Percentiles rank a stretch among this genome's conserved stretches.
Conservation (phyloP, 2,329 filamentous ascomycete species). For the Grosmannia penicillata region DNA sequence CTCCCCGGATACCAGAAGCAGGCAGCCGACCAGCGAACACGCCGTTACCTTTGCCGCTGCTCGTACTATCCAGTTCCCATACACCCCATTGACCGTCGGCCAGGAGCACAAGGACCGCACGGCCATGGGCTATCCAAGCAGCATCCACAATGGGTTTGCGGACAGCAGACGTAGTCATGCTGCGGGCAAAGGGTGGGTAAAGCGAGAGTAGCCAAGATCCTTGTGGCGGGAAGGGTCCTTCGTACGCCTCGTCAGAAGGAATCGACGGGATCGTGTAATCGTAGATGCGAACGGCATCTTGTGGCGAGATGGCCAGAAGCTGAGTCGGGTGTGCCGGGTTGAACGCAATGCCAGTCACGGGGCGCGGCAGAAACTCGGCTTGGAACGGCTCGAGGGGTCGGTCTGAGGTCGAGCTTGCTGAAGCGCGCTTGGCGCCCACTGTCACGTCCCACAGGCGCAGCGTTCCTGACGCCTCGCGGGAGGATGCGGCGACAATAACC, state of each 20-base stretch:
- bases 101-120: conserved; percentile 41
- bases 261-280: conserved; percentile 42
- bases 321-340: conserved; percentile 45
- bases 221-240: conserved; percentile 37
- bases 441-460: conserved; percentile 44
- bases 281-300: conserved; percentile 45
- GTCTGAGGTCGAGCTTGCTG: conserved; percentile 1
- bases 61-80: conserved; percentile 48
- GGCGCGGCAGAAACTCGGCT: conserved; percentile 39
- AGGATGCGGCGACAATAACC: conserved; percentile 45
- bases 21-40: conserved; percentile 29
- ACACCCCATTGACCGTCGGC: conserved; percentile 54
- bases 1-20: conserved; percentile 37
- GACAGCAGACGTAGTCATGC: conserved; percentile 23
- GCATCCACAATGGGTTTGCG: conserved; percentile 49
- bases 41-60: conserved; percentile 21
- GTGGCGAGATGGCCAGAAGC: conserved; percentile 38
- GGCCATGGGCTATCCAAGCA: conserved; percentile 45
- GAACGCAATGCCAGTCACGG: conserved; percentile 42
- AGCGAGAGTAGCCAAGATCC: conserved; percentile 51
- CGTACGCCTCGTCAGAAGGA: conserved; percentile 32
- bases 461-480: conserved; percentile 41
- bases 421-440: conserved; percentile 23
- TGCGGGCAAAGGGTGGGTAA: conserved; percentile 39
- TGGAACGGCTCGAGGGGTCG: conserved; percentile 37